Percentiles rank a stretch among this genome's conserved stretches.
Conservation (phyloP, 108 stramenopile genomes). For the Heterococcus sp. region DNA sequence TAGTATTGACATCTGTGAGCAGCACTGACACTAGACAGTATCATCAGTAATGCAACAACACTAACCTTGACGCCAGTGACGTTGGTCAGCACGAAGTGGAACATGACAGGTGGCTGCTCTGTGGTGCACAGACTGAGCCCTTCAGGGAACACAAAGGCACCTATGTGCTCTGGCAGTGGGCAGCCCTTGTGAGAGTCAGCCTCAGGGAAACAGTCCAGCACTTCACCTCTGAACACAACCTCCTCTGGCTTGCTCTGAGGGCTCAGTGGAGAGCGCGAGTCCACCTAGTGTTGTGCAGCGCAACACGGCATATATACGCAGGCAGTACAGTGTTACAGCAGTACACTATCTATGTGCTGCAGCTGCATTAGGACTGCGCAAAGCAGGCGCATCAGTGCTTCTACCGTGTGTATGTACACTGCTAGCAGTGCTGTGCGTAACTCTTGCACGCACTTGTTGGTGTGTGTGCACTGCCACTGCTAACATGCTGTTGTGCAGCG, state of each 20-base stretch:
- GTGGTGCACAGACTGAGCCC: conserved; percentile 56
- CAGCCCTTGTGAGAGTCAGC: conserved; percentile 53
- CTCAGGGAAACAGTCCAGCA: conserved; percentile 69
- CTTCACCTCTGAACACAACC: conserved; percentile 57
- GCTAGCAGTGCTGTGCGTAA: too few relatives aligned
- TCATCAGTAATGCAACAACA: not conserved
- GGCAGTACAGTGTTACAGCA: not conserved
- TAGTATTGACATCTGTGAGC: too few relatives aligned
- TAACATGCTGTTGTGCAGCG: not conserved
- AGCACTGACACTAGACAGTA: too few relatives aligned
- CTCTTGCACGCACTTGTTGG: too few relatives aligned
- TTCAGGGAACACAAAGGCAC: conserved; percentile 69
- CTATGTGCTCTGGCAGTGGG: conserved; percentile 69
- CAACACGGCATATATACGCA: not conserved
- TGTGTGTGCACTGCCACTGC: not conserved
- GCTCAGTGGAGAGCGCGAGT: not conserved
- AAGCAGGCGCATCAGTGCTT: too few relatives aligned
- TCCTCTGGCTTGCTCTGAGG: conserved; percentile 49
- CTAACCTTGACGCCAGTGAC: conserved; percentile 55
- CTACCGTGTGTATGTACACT: too few relatives aligned
- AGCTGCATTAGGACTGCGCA: too few relatives aligned
- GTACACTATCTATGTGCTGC: not conserved
- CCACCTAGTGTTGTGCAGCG: not conserved
- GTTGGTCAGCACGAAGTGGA: conserved; percentile 73
- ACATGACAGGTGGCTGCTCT: conserved; percentile 63